These are phyloP conservation scores for Musa troglodytarum DNA, from an alignment of 176 grass and related monocot genomes.

Conservation along the genomic window DNA sequence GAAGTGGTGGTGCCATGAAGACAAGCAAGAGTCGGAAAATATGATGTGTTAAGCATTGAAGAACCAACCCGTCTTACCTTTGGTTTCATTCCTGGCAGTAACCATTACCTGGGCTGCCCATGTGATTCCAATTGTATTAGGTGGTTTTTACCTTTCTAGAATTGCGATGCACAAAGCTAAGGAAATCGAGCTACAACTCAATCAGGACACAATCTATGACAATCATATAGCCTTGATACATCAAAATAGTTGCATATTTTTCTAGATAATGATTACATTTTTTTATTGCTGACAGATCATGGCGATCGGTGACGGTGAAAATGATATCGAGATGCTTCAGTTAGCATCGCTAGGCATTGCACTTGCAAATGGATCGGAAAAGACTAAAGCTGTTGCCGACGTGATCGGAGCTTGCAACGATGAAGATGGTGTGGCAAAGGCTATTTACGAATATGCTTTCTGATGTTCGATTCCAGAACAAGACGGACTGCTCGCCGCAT, in stretches of 20 bases:
- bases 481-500: background rate
- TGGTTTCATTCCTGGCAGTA: too few species aligned
- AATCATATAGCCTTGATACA: background rate
- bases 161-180: background rate
- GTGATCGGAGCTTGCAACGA: conserved; percentile 66
- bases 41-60: too few species aligned
- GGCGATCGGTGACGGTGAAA: conserved; percentile 97
- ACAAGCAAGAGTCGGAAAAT: too few species aligned
- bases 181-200: background rate
- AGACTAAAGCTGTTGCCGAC: conserved; percentile 74
- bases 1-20: too few species aligned
- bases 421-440: conserved; percentile 81
- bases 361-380: conserved; percentile 85
- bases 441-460: conserved; percentile 91
- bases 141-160: background rate
- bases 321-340: conserved; percentile 92
- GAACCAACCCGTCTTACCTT: too few species aligned
- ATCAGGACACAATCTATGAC: background rate
- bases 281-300: conserved; percentile 41
- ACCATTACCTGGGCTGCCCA: too few species aligned
- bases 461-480: conserved; percentile 28
- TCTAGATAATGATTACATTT: background rate
- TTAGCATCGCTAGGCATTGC: conserved; percentile 73
- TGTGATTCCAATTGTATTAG: too few species aligned
- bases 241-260: background rate